These are phyloP conservation scores for Calonectria pseudoreteaudii DNA, from an alignment of 2,329 filamentous ascomycete species.

Conservation along the genomic window DNA sequence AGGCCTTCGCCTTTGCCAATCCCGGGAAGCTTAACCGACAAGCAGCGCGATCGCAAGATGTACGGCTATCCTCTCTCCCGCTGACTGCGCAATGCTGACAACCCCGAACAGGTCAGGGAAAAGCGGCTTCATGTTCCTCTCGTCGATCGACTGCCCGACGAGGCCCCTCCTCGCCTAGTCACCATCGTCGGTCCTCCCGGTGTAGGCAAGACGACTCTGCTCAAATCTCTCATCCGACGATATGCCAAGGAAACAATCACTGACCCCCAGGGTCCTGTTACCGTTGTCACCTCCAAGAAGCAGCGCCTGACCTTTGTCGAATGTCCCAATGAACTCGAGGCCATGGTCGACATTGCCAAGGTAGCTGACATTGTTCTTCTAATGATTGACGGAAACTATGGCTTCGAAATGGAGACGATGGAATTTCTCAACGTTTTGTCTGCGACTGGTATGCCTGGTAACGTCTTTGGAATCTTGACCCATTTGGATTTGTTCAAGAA, in stretches of 20 bases:
- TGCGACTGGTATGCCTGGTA: slow-evolving; percentile 97
- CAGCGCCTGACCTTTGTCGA: slow-evolving; percentile 95
- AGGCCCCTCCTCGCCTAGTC: slow-evolving; percentile 92
- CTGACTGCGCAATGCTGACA: slow-evolving; percentile 36
- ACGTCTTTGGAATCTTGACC: slow-evolving; percentile 96
- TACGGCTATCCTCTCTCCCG: slow-evolving; percentile 49
- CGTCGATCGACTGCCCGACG: slow-evolving; percentile 94
- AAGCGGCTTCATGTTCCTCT: slow-evolving; percentile 96
- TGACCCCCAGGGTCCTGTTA: slow-evolving; percentile 90
- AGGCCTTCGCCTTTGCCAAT: slow-evolving; percentile 87
- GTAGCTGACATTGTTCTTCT: slow-evolving; percentile 96
- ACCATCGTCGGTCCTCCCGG: slow-evolving; percentile 95
- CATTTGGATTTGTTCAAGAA: slow-evolving; percentile 97
- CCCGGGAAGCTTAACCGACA: slow-evolving; percentile 84
- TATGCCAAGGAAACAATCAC: slow-evolving; percentile 97
- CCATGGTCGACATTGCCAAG: slow-evolving; percentile 97
- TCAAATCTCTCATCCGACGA: slow-evolving; percentile 92
- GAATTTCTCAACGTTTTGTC: slow-evolving; percentile 95
- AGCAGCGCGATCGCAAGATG: slow-evolving; percentile 79
- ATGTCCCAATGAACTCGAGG: slow-evolving; percentile 95
- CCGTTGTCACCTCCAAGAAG: slow-evolving; percentile 95
- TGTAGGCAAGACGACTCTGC: slow-evolving; percentile 93
- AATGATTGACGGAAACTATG: slow-evolving; percentile 99
- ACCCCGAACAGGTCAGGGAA: slow-evolving; percentile 79
- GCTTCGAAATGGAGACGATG: slow-evolving; percentile 99